Conservation (phyloP, 208 protist species). For the Zelonia costaricensis region DNA sequence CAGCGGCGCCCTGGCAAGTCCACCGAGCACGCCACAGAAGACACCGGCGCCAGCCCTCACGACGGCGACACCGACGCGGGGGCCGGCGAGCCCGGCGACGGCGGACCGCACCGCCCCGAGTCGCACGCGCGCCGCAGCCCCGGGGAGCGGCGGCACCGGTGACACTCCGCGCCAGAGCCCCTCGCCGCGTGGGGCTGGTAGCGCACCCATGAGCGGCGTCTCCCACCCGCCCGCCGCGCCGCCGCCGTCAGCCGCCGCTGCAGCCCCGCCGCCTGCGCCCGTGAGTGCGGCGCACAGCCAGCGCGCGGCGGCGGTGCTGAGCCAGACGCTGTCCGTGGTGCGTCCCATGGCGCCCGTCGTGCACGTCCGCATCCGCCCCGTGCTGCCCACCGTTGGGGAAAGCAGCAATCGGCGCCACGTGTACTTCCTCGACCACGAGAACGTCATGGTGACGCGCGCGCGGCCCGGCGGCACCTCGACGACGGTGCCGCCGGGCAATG, state of each 20-base stretch:
- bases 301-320: conserved; percentile 16
- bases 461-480: not conserved
- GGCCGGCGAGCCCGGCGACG: too few species aligned
- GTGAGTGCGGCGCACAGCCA: conserved; percentile 3
- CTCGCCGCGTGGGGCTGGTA: too few species aligned
- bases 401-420: conserved; percentile 51
- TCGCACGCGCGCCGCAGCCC: too few species aligned
- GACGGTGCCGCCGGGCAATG: too few species aligned
- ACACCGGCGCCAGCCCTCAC: too few species aligned
- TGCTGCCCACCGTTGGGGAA: conserved; percentile 69
- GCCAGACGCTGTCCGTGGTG: conserved; percentile 17
- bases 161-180: too few species aligned
- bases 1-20: too few species aligned
- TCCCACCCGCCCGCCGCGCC: not conserved
- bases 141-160: too few species aligned
- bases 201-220: not conserved
- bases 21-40: too few species aligned
- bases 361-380: conserved; percentile 79
- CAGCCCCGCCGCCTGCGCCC: not conserved
- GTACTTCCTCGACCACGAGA: conserved; percentile 82
- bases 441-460: conserved; percentile 55
- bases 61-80: too few species aligned
- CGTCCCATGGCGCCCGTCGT: conserved; percentile 57
- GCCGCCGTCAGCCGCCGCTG: not conserved
- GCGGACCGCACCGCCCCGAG: too few species aligned